These are phyloP conservation scores for Calonectria naviculata DNA, from an alignment of 2,329 filamentous ascomycete species.

Conservation along the genomic window DNA sequence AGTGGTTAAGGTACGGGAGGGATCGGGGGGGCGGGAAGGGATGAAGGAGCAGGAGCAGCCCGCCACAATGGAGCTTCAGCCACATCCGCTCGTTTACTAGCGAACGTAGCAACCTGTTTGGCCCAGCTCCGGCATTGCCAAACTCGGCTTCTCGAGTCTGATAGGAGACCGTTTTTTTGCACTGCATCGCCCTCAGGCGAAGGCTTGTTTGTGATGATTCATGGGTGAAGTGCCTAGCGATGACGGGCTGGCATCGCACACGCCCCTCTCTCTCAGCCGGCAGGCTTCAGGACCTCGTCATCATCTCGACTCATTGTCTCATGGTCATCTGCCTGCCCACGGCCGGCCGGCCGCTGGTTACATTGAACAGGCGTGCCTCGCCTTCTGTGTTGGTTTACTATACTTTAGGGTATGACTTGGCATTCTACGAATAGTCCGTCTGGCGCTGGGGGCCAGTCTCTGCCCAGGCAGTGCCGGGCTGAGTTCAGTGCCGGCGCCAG, in stretches of 20 bases:
- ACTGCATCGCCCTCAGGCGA: background rate
- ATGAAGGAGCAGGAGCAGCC: background rate
- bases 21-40: background rate
- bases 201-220: background rate
- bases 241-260: constrained; percentile 1
- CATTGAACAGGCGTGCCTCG: background rate
- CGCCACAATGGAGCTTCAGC: constrained; percentile 4
- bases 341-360: background rate
- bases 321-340: background rate
- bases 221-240: background rate
- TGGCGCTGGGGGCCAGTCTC: background rate
- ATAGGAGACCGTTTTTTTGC: background rate
- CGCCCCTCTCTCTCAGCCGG: background rate
- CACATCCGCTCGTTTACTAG: background rate
- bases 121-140: background rate
- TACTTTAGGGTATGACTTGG: constrained; percentile 4
- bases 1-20: too few relatives aligned
- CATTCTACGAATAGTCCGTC: background rate
- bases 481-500: background rate
- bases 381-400: background rate
- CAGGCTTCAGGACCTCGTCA: background rate
- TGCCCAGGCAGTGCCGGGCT: background rate
- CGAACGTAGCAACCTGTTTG: background rate
- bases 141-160: background rate
- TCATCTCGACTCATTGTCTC: background rate